Base-by-base conservation (phyloP, 257 asterid species). In the Lithospermum erythrorhizon region DNA sequence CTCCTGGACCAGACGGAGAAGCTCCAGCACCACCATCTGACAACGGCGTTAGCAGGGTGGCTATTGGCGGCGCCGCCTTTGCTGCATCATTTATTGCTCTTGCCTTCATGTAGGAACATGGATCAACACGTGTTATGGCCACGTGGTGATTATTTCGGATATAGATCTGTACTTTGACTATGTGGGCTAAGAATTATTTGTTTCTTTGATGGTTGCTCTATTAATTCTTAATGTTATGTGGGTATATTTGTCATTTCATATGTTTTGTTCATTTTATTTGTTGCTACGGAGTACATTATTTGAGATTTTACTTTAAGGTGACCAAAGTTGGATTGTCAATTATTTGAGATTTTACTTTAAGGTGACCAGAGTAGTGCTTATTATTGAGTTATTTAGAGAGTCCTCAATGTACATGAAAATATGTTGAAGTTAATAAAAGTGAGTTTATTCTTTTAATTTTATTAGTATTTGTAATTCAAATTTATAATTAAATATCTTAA, bases 51-150 rank as follows among this genome's bases (percentile, higher is more conserved):
- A 72, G 70, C 72, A 80, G 78, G 68, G 85, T 79, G 0, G 75
- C 75, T 53, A n/a, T 86, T 29, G 82, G 93, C 57, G 83, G 89
- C 66, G 78, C 86, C 63, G 87, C 81, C 18, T 61, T 83, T 29
- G 59, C 80, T 63, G 89, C 82, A 19, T 74, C 81, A 6, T 65
- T 86, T 53, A 72, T 83, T 0, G 89, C 87, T 58, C 75, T 79
- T 68, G 83, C 89, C 17, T 63, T 83, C 76, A 71, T 83, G 79
- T 86, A 79, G 65, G 65, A 35, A 35, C 13, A 3, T 1, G 13
- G 9, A 35, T 35, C 9, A 32, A 21, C 77, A 68, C 78, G 78
- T 72, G 77, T 70, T 20, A 57, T 48, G 16, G 4, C 37, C 76
- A 73, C 78, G 80, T 74, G 88, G 72, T 19, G 60, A 55, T 6